These are phyloP conservation scores for Acrasis kona DNA, from an alignment of 78 protist species.

Conservation along the genomic window DNA sequence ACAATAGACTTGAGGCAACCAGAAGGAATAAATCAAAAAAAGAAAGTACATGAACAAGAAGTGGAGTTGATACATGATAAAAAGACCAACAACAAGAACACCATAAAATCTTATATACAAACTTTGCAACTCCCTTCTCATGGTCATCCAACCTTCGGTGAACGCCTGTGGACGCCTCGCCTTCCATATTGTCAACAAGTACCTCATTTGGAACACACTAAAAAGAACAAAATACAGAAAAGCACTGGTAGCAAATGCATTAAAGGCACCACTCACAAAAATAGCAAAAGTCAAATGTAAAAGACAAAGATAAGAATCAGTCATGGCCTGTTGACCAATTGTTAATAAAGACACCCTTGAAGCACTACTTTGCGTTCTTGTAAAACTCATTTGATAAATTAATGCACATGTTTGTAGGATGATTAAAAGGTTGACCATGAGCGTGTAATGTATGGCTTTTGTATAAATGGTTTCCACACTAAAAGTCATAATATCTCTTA, in stretches of 20 bases:
- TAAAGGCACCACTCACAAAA: slow-evolving; percentile 36
- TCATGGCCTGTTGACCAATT: slow-evolving; percentile 9
- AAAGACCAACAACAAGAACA: slow-evolving; percentile 34
- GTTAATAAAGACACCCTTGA: not conserved
- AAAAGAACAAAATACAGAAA: slow-evolving; percentile 60
- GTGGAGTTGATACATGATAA: slow-evolving; percentile 46
- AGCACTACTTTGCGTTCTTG: not conserved
- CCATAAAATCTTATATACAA: slow-evolving; percentile 60
- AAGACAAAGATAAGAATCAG: slow-evolving; percentile 60
- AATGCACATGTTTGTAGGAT: not conserved
- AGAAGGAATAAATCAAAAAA: slow-evolving; percentile 53
- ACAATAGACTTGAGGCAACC: slow-evolving; percentile 35
- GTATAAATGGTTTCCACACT: not conserved
- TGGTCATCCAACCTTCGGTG: slow-evolving; percentile 34
- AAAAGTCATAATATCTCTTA: not conserved
- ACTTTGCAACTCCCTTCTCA: slow-evolving; percentile 43
- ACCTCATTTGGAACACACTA: slow-evolving; percentile 61
- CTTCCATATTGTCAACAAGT: slow-evolving; percentile 44
- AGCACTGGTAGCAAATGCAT: slow-evolving; percentile 60
- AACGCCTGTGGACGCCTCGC: slow-evolving; percentile 48
- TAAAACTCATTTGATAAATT: not conserved
- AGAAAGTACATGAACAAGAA: slow-evolving; percentile 21
- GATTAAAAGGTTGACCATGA: not conserved
- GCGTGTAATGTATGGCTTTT: not conserved
- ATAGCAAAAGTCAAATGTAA: slow-evolving; percentile 58